Base-by-base conservation (phyloP, 2,329 filamentous ascomycete species). In the Xylariaceae sp. region DNA sequence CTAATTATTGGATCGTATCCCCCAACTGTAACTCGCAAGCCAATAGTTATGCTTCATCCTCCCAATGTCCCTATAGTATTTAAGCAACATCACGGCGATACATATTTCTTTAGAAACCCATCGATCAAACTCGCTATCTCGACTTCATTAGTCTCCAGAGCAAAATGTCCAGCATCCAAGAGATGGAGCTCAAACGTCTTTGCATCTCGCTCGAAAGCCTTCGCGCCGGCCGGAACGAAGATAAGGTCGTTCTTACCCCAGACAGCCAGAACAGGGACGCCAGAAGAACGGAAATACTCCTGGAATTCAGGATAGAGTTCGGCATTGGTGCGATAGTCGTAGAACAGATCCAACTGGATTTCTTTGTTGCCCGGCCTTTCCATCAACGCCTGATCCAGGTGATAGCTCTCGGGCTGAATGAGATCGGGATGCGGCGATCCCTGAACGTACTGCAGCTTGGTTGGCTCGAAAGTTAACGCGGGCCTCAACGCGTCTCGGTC, bases 231-330 rank as follows among this genome's bases (percentile, higher is more conserved):
- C 0, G 76, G 62, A 0, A 81, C 65, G 61, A 84, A 84, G 29
- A 82, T 78, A 2, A 66, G 62, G 70, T 87, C 84, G 54, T 81
- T 77, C 70, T 79, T 80, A 0, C 84, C 83, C 84, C 84, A 87
- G 2, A 80, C 74, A 1, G 82, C 81, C 57, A 87, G 65, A 2
- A 86, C 65, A 0, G 83, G 83, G 0, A 84, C 77, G 46, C 79
- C 70, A 0, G 73, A 79, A 7, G 73, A 67, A 3, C 79, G 71
- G 44, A 87, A 78, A 57, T 81, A 87, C 45, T 77, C 71, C 29
- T 87, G 84, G 52, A 84, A 84, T 10, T 73, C 62, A 0, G 80
- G 78, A 63, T 86, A 86, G n/a, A 81, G 65, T 0, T 64, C 59
- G 2, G 85, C 62, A 63, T 87, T 87, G 16, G 69, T 82, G 16